Evolutionary conservation across 768 basidiomycete genomes (phyloP), one percentile per base, ranked within the genome.

Genomic region (Suillus subluteus): DNA sequence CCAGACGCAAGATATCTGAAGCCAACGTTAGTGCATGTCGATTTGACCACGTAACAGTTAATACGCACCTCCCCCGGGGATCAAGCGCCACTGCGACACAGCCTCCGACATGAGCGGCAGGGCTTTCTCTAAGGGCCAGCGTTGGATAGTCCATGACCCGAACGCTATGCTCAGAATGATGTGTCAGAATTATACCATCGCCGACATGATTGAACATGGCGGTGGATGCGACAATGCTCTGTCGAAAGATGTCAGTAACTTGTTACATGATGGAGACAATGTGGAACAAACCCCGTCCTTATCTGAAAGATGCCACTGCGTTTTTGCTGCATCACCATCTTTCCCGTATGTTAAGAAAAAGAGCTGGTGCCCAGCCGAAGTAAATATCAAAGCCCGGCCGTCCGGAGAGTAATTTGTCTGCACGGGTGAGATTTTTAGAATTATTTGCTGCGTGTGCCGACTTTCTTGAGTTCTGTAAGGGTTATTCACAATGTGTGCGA

Each of bases 101-200:
- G n/a, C 91, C 92, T 13, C 90, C 90, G 3, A 93, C 91, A 72
- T 94, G 92, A 15, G 92, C 91, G 1, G 90, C 87, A 13, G 86
- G 85, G 67, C 82, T 87, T 71, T 91, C 89, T 40, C 86, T 79
- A 21, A 88, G 69, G 6, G 80, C 75, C 40, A 93, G 76, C 16
- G 84, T 84, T 7, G 91, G 91, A 69, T 87, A 92, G 68, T 91
- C 87, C 73, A 92, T 78, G 11, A 92, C 85, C 37, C 89, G 88
- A 52, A 94, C 80, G 0, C 85, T 84, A 66, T 88, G 86, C 67
- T 91, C 86, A 43, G 85, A 82, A 70, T 88, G 82, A 73, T 89
- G 86, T 0, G 88, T 88, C 40, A 90, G 76, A 50, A 93, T 82
- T 44, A 94, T 80, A 1, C 87, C 90, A 70, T 92, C 91, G 26